phyloP scores from a whole-genome alignment of 768 basidiomycete genomes.

The Sarcomyxa edulis region DNA sequence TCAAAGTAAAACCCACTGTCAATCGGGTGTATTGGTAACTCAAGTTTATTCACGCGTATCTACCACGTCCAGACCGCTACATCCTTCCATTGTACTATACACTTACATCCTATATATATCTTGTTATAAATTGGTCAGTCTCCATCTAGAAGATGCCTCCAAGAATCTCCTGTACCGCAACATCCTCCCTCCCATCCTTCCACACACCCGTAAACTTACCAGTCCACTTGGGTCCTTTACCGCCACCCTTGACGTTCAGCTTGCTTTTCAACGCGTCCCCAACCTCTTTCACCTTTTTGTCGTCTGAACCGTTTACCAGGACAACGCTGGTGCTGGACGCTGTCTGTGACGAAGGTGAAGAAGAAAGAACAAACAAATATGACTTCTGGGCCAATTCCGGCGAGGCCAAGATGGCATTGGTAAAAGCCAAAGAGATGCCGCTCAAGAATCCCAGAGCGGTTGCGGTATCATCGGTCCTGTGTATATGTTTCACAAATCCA shows the following conservation, averaged over 20 bases:
- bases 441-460: conserved; percentile 59
- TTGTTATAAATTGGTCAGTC: too few species aligned
- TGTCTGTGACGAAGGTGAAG: conserved; percentile 56
- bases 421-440: conserved; percentile 46
- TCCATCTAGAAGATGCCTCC: too few species aligned
- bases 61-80: too few species aligned
- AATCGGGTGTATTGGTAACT: too few species aligned
- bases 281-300: conserved; percentile 49
- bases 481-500: conserved; percentile 45
- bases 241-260: conserved; percentile 69
- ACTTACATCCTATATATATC: too few species aligned
- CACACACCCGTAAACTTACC: conserved; percentile 68
- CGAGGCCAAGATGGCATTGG: conserved; percentile 16
- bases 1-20: too few species aligned
- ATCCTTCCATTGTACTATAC: too few species aligned
- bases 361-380: conserved; percentile 53
- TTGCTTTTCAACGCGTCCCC: conserved; percentile 55
- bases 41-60: too few species aligned
- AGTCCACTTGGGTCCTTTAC: conserved; percentile 72
- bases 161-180: conserved; percentile 32
- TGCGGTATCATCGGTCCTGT: conserved; percentile 55
- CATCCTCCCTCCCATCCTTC: conserved; percentile 43
- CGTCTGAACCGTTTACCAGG: conserved; percentile 56
- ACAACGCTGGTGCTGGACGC: conserved; percentile 45
- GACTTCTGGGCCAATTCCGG: conserved; percentile 17